Base-by-base conservation (phyloP, 1,284 basidiomycete genomes). In the Sporisorium graminicola region DNA sequence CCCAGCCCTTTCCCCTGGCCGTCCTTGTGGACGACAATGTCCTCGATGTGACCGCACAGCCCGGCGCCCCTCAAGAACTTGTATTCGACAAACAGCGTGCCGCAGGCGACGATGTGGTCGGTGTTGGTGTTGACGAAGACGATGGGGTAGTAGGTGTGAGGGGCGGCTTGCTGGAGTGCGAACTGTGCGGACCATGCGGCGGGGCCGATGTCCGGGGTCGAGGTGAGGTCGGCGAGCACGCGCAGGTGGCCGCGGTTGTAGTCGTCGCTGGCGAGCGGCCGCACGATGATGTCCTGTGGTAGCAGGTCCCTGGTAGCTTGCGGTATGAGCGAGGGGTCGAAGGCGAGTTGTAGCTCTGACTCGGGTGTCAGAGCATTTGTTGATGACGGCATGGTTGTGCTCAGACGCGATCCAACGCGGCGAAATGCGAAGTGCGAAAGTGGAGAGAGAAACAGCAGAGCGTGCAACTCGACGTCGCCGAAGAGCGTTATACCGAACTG, bases 1-100 rank as follows among this genome's bases (percentile, higher is more conserved):
- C 96, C 96, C 33, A 99, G 89, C 82, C 93, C 93, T 87, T 92
- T 93, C 44, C 96, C 96, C 87, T 97, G 94, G 86, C 92, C 90
- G 49, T 87, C 88, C 86, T 92, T 91, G 86, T 93, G 91, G 4
- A 98, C 95, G 1, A 94, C 94, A 75, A 99, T 98, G 85, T 99
- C 96, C 87, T 99, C 96, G 72, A 99, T 96, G 85, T 99, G 96
- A 0, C 94, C 96, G 10, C 94, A 93, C 63, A 89, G 88, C 22
- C 93, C 93, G 18, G 92, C 88, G 9, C 89, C 90, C 26, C 94
- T 90, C 24, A 95, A 87, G 88, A 98, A 98, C 88, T 99, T 98
- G 88, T 91, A 92, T 86, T 98, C 95, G 71, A 96, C 86, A 83
- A 98, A 91, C 54, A 97, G 88, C 8, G 91, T 91, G 16, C 95